Evolutionary conservation across 768 basidiomycete species (phyloP).

Genomic region (Lenzites betulinus): DNA sequence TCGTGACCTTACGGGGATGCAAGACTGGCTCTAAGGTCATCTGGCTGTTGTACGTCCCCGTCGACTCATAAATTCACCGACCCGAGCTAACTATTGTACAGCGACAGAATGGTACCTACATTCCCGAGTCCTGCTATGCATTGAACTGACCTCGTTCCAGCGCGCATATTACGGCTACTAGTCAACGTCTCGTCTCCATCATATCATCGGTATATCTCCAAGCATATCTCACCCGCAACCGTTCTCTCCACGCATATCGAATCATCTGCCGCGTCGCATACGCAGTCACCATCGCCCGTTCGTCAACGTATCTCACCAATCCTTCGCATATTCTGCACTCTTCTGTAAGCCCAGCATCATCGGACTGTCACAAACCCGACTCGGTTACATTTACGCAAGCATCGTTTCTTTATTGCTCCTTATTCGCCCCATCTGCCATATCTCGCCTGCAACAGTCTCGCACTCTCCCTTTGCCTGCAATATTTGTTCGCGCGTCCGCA

Average conservation of each 20-base stretch:
- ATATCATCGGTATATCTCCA: constrained; percentile 31
- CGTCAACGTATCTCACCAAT: neutral
- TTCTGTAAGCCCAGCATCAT: neutral
- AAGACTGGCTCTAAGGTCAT: constrained; percentile 92
- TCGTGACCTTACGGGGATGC: constrained; percentile 87
- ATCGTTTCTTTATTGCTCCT: constrained; percentile 29
- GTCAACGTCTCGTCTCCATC: constrained; percentile 25
- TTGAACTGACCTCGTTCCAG: constrained; percentile 32
- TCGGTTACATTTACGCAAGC: constrained; percentile 20
- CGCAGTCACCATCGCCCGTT: neutral
- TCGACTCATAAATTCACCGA: neutral
- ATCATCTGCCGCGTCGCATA: constrained; percentile 9
- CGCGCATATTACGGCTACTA: constrained; percentile 68
- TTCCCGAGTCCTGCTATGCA: neutral
- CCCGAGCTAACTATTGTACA: constrained; percentile 24
- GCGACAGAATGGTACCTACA: constrained; percentile 57
- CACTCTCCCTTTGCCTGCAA: neutral
- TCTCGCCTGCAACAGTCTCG: constrained; percentile 2
- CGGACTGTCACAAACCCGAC: neutral
- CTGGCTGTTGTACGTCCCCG: constrained; percentile 69
- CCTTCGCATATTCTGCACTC: neutral
- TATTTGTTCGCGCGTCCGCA: neutral
- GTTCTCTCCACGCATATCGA: constrained; percentile 10
- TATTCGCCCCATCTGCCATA: constrained; percentile 14
- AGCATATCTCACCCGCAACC: constrained; percentile 18